phyloP scores from a whole-genome alignment of 805 yeast species.

The Starmerella gropengiesseri region DNA sequence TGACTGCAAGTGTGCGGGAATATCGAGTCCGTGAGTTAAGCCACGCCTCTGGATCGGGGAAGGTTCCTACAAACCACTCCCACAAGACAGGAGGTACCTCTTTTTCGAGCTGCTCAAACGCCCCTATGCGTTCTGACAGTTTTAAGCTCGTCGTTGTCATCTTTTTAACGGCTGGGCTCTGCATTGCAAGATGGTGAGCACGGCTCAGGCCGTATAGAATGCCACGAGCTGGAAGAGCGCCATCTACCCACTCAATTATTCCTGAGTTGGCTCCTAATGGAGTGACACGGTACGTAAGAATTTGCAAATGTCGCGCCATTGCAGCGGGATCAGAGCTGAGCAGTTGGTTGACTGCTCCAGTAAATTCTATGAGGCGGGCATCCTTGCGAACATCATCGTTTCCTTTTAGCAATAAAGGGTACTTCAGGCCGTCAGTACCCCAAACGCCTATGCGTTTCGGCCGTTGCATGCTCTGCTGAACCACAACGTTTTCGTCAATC shows the following conservation, averaged over 20 bases:
- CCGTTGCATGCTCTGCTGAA: constrained; percentile 73
- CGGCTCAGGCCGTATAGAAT: constrained; percentile 36
- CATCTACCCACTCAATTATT: constrained; percentile 78
- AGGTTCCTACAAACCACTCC: constrained; percentile 78
- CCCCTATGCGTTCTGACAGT: constrained; percentile 26
- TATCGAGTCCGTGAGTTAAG: constrained; percentile 63
- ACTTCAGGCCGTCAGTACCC: constrained; percentile 69
- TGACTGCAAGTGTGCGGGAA: constrained; percentile 77
- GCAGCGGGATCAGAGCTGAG: constrained; percentile 59
- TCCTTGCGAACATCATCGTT: constrained; percentile 91
- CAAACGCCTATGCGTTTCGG: constrained; percentile 67
- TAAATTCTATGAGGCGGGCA: constrained; percentile 85
- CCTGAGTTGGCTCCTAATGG: constrained; percentile 83
- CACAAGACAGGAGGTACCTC: constrained; percentile 46
- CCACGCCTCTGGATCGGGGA: constrained; percentile 87
- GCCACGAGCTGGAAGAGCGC: constrained; percentile 59
- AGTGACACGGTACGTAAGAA: constrained; percentile 76
- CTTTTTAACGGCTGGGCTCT: constrained; percentile 33
- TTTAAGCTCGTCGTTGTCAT: constrained; percentile 19
- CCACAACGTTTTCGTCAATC: constrained; percentile 56
- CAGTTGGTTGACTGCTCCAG: constrained; percentile 71
- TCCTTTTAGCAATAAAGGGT: constrained; percentile 70
- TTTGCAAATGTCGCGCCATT: constrained; percentile 54
- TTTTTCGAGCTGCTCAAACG: constrained; percentile 30
- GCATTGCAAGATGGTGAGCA: constrained; percentile 9